Base-by-base conservation (phyloP, 2,329 filamentous ascomycete genomes). In the Diplodia mutila region DNA sequence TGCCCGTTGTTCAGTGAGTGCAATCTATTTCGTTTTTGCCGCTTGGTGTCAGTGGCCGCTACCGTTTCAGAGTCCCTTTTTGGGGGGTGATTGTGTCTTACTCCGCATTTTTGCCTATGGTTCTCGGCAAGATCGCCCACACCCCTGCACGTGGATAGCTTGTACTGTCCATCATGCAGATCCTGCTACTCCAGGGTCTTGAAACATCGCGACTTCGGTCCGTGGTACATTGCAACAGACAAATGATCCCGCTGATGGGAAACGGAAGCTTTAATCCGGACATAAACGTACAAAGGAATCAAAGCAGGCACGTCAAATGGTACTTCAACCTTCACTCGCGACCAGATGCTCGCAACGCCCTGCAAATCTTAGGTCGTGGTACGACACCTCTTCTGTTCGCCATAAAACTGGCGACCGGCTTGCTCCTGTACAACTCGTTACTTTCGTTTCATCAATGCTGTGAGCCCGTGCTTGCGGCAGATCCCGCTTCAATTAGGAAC, bases 81-180 rank as follows among this genome's bases (percentile, higher is more conserved):
- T 48, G 23, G 23, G 37, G 32, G 18, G 32, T 42, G 21, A 3
- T 16, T 59, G 21, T 27, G 34, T 42, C 54, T 42, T 49, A 23
- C 16, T 32, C 57, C 21, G 37, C 39, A 25, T 29, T 27, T 49
- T 14, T 32, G 49, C 51, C 25, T 25, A 51, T 51, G 9, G 34
- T 32, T 51, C n/a, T 39, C 12, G 46, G n/a, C n/a, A 63, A 51
- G 59, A 63, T 63, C 59, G 59, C 46, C 59, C 42, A 42, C 21
- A 23, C 42, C 59, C 27, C 46, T 25, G 25, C 46, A 23, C 46
- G 27, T 46, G 25, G 32, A 21, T 14, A 32, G 12, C 25, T 29
- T 51, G 42, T 48, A 51, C 59, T 48, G 9, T 14, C 21, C 27
- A 11, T n/a, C 59, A 63, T 21, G 42, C 59, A 42, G 59, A 63